Evolutionary conservation across 169 alveolate species (phyloP), one percentile per base, ranked within the genome.

Genomic region (Cyclospora cayetanensis): DNA sequence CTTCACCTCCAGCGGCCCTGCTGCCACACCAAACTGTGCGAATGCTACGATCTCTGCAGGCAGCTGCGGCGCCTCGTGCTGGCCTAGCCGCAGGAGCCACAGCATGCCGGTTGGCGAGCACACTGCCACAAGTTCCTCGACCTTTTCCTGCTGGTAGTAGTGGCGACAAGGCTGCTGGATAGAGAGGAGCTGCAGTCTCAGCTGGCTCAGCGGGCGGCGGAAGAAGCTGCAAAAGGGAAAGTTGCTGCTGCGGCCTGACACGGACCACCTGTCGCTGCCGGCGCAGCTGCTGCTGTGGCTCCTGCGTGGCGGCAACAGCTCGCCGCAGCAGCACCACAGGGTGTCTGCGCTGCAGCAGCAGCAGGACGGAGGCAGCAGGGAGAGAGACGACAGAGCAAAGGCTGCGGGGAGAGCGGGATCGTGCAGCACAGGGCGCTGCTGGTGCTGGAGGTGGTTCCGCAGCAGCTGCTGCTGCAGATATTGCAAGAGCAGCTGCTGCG

Each of bases 151-250:
- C 83, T 72, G 83, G 31, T 37, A 53, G 29, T 72, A 53, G 43
- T 72, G 55, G 35, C 22, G 83, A 4, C 2, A 27, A 37, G 1
- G 63, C 41, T 37, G 37, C 65, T 41, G 65, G 25, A 37, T 18
- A 3, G 86, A 22, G 86, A 42, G 25, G 1, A 34, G 76, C 76
- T 27, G 63, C 86, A 76, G 86, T 39, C 42, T 39, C 66, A 42
- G 42, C 70, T 41, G 68, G 31, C n/a, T 9, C 7, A 20, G 46
- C 41, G 4, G 88, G 1, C 52, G 1, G 37, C 60, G 72, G 20
- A 52, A 27, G 65, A 80, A 80, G 76, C 42, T 7, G 76, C 76
- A 50, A 31, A 80, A 80, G 39, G 89, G 89, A 34, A 80, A 80
- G 70, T 35, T 31, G 89, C 83, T 72, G 83, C 83, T 72, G 83